Evolutionary conservation across 1,284 basidiomycete genomes (phyloP).

Genomic region (Cryptococcus sp.): DNA sequence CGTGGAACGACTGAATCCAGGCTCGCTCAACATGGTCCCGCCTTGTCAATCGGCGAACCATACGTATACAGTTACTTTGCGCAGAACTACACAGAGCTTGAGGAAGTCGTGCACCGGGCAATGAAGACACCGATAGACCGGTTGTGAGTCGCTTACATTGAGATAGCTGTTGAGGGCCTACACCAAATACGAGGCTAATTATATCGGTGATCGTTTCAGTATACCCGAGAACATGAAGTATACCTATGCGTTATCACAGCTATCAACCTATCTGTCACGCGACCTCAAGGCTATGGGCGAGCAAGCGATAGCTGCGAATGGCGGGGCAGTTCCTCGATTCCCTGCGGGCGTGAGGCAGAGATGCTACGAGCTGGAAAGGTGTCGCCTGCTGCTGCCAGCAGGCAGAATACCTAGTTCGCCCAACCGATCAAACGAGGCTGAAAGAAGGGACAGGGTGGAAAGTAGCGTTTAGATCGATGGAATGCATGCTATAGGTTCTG

Average conservation of each 20-base stretch:
- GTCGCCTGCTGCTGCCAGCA: constrained; percentile 12
- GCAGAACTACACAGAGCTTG: constrained; percentile 29
- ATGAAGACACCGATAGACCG: constrained; percentile 33
- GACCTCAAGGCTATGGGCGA: constrained; percentile 36
- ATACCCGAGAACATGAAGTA: constrained; percentile 37
- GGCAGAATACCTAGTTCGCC: constrained; percentile 20
- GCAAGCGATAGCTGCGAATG: constrained; percentile 12
- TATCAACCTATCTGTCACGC: constrained; percentile 26
- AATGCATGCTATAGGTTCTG: too few species aligned
- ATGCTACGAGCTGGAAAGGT: constrained; percentile 31
- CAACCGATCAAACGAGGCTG: neutral
- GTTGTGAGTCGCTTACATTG: constrained; percentile 22
- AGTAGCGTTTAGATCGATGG: neutral
- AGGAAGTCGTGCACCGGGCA: constrained; percentile 28
- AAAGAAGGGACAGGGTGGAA: too few species aligned
- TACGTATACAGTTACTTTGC: constrained; percentile 46
- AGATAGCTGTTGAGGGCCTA: neutral
- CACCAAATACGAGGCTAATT: neutral
- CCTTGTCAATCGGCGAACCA: constrained; percentile 39
- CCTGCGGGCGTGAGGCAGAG: constrained; percentile 20
- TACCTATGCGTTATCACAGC: constrained; percentile 18
- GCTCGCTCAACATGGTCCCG: constrained; percentile 45
- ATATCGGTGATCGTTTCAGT: constrained; percentile 1
- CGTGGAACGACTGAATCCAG: neutral
- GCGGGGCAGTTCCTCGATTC: constrained; percentile 26